phyloP scores from a whole-genome alignment of 1,284 basidiomycete species.

The Cryptococcus jaspeensis region DNA sequence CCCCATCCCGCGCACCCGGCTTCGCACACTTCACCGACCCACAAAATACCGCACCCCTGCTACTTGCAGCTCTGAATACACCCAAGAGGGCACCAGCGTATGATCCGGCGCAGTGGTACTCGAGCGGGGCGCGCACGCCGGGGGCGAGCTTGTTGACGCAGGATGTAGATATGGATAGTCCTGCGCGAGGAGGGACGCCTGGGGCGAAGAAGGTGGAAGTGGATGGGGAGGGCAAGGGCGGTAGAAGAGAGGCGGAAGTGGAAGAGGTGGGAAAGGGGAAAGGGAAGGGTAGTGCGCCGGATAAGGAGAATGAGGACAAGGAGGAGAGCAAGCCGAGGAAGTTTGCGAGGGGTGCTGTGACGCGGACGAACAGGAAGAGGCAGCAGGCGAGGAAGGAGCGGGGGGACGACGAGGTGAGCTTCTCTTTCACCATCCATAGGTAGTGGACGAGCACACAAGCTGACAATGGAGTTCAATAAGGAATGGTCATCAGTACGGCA shows the following conservation, averaged over 20 bases:
- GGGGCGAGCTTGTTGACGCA: conserved; percentile 25
- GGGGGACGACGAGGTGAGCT: conserved; percentile 32
- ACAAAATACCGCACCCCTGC: conserved; percentile 8
- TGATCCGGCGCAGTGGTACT: conserved; percentile 38
- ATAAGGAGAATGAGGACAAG: conserved; percentile 13
- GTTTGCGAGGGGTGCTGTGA: conserved; percentile 64
- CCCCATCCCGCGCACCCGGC: conserved; percentile 14
- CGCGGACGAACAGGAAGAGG: conserved; percentile 65
- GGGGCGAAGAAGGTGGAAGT: neutral
- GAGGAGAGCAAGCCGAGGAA: conserved; percentile 11
- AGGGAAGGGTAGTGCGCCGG: conserved; percentile 6
- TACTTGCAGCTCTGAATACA: conserved; percentile 13
- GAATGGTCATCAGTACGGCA: conserved; percentile 11
- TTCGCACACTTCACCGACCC: conserved; percentile 16
- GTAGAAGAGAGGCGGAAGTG: conserved; percentile 9
- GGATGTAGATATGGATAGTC: conserved; percentile 46
- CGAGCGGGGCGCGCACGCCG: conserved; percentile 12
- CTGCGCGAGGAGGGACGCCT: conserved; percentile 12
- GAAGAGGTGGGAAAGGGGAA: conserved; percentile 9
- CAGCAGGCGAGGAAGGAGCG: conserved; percentile 44
- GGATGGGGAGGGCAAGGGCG: neutral
- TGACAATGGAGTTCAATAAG: neutral
- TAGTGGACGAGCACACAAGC: too few relatives aligned
- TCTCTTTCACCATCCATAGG: too few relatives aligned
- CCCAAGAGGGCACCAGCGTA: conserved; percentile 25